Evolutionary conservation across 129 eudicot genomes (phyloP).

Genomic region (Flaveria linearis): DNA sequence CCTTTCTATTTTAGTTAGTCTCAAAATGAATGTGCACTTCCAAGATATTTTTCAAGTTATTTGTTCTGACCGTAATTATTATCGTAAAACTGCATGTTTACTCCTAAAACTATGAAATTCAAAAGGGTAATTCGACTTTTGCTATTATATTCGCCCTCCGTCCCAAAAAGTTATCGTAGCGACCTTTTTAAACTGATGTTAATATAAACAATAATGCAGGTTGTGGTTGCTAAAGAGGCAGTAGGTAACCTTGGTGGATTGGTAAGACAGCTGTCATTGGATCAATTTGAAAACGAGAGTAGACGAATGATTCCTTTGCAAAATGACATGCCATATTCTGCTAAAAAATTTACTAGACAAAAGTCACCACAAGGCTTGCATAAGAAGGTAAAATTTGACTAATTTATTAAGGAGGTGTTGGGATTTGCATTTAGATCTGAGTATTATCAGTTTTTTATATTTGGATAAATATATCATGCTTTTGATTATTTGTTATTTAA

Average conservation of each 20-base stretch:
- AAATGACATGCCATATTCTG: constrained; percentile 63
- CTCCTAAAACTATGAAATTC: background rate
- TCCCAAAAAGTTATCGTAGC: too few species aligned
- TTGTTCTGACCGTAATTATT: too few species aligned
- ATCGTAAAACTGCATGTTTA: background rate
- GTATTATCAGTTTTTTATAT: background rate
- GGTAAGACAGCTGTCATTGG: constrained; percentile 90
- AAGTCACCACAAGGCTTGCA: constrained; percentile 97
- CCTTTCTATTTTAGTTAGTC: background rate
- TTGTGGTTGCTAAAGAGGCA: constrained; percentile 95
- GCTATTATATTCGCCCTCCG: background rate
- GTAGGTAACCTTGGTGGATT: constrained; percentile 95
- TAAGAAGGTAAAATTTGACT: constrained; percentile 65
- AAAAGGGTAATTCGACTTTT: background rate
- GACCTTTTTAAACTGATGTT: background rate
- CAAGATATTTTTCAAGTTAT: background rate
- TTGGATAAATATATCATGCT: background rate
- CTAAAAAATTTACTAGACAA: constrained; percentile 71
- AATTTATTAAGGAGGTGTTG: background rate
- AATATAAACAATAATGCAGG: constrained; percentile 48
- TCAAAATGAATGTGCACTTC: background rate
- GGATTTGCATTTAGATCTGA: background rate
- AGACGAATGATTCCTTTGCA: constrained; percentile 85
- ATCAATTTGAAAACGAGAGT: constrained; percentile 97
- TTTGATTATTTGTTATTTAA: background rate